Evolutionary conservation across 2,329 filamentous ascomycete genomes (phyloP).

Genomic region (Penicillium sp.): DNA sequence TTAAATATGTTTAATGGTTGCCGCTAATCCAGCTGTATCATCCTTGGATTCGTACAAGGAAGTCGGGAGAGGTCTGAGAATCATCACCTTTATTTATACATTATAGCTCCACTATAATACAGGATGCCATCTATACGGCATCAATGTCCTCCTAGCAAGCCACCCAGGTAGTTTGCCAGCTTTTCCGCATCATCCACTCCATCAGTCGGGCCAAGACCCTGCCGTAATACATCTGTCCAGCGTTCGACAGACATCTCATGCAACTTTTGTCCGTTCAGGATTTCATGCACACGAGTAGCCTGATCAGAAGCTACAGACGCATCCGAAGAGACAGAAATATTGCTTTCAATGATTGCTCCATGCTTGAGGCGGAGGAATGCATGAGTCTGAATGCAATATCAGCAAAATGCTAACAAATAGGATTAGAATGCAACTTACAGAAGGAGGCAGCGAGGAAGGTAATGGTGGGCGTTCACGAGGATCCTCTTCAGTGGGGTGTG

Average conservation of each 20-base stretch:
- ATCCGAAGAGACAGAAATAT: slow-evolving; percentile 40
- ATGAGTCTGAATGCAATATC: slow-evolving; percentile 34
- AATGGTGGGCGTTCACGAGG: slow-evolving; percentile 55
- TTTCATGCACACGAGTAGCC: slow-evolving; percentile 31
- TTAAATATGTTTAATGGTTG: too few species aligned
- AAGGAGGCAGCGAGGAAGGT: slow-evolving; percentile 49
- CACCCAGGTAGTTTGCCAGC: slow-evolving; percentile 28
- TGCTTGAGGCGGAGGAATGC: slow-evolving; percentile 43
- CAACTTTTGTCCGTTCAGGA: slow-evolving; percentile 43
- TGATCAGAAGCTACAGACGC: slow-evolving; percentile 33
- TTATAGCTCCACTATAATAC: slow-evolving; percentile 1
- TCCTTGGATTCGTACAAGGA: not conserved
- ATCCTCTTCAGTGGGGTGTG: slow-evolving; percentile 59
- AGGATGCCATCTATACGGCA: not conserved
- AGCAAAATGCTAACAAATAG: not conserved
- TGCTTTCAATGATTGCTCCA: slow-evolving; percentile 41
- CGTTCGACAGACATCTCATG: slow-evolving; percentile 47
- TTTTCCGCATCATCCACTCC: slow-evolving; percentile 17
- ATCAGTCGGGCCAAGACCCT: slow-evolving; percentile 16
- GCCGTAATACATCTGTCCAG: slow-evolving; percentile 28
- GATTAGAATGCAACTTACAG: slow-evolving; percentile 37
- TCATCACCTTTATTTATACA: not conserved
- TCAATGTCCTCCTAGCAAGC: slow-evolving; percentile 25
- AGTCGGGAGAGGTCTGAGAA: not conserved
- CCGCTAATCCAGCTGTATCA: too few species aligned